Evolutionary conservation across 179 eudicot genomes (phyloP).

Genomic region (Spergularia azorica): DNA sequence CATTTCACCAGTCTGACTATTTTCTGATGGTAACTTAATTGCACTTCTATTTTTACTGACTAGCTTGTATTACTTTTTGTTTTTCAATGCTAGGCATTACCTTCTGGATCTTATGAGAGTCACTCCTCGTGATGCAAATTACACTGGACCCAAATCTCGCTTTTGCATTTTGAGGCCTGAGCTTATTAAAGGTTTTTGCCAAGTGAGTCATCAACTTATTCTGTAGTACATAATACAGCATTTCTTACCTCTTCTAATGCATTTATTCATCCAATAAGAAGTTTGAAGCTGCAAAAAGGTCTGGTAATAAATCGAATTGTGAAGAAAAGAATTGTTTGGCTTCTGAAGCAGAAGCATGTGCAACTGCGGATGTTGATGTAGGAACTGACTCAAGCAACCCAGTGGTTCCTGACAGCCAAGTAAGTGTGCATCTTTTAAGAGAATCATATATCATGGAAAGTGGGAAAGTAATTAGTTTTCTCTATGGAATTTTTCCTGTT

Average conservation of each 20-base stretch:
- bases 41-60: not conserved
- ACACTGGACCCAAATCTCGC: conserved; percentile 79
- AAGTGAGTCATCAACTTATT: conserved; percentile 42
- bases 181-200: conserved; percentile 76
- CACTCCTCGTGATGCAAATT: conserved; percentile 99
- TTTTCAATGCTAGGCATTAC: conserved; percentile 68
- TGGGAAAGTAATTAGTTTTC: not conserved
- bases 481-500: not conserved
- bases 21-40: not conserved
- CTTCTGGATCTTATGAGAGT: conserved; percentile 99
- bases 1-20: not conserved
- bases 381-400: conserved; percentile 28
- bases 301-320: conserved; percentile 30
- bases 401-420: conserved; percentile 40
- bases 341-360: conserved; percentile 39
- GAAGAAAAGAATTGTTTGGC: conserved; percentile 38
- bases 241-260: conserved; percentile 1
- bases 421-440: conserved; percentile 23
- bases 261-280: conserved; percentile 26
- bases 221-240: not conserved
- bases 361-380: conserved; percentile 39
- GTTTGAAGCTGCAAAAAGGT: conserved; percentile 63
- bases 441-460: not conserved
- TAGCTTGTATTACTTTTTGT: not conserved
- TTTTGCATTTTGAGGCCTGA: conserved; percentile 97